Evolutionary conservation across 768 basidiomycete genomes (phyloP).

Genomic region (Leccinum uliginosum): DNA sequence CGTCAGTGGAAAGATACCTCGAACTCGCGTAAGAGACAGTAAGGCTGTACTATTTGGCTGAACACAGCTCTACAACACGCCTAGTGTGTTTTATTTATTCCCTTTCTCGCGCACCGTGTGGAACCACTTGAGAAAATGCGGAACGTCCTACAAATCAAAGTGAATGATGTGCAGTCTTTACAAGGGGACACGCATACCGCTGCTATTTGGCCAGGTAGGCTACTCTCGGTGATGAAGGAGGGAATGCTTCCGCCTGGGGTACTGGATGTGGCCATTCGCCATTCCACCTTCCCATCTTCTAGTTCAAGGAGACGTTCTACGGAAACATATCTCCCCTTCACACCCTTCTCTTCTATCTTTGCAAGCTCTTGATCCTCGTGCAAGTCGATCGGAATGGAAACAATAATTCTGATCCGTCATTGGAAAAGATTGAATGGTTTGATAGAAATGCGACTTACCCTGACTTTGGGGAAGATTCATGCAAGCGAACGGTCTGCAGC

Average conservation of each 20-base stretch:
- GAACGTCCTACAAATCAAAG: constrained; percentile 52
- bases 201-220: constrained; percentile 60
- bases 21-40: constrained; percentile 55
- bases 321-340: constrained; percentile 64
- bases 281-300: constrained; percentile 61
- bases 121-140: constrained; percentile 68
- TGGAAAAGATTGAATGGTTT: neutral
- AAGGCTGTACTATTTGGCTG: neutral
- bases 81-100: neutral
- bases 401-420: constrained; percentile 26
- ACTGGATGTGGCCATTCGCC: constrained; percentile 78
- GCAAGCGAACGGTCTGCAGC: constrained; percentile 56
- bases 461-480: constrained; percentile 45
- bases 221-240: constrained; percentile 54
- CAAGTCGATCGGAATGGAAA: constrained; percentile 70
- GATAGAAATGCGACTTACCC: constrained; percentile 43
- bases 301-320: constrained; percentile 65
- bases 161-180: neutral
- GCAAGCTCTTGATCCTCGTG: constrained; percentile 52
- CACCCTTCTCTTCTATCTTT: constrained; percentile 59
- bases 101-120: constrained; percentile 29
- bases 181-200: constrained; percentile 34
- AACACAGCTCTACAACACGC: neutral
- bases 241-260: constrained; percentile 69
- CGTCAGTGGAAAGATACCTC: constrained; percentile 76